Base-by-base conservation (phyloP, 768 basidiomycete species). In the Pseudohyphozyma bogoriensis region DNA sequence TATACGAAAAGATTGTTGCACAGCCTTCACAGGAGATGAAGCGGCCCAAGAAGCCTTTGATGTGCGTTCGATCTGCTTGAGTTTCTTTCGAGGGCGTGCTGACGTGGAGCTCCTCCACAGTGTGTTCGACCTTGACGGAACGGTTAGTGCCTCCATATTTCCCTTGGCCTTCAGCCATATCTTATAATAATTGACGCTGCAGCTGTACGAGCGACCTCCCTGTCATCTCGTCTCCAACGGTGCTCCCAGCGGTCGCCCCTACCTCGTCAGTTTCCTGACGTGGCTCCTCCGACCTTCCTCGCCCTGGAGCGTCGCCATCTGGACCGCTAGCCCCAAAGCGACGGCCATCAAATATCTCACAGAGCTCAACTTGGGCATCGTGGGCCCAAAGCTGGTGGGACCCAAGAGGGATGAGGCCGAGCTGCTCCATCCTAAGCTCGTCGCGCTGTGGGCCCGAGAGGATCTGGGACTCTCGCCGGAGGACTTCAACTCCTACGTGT, bases 41-140 rank as follows among this genome's bases (percentile, higher is more conserved):
- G 16, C 28, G 31, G 28, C 31, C 40, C 29, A 31, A 28, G 29
- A 6, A 29, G 24, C 47, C 47, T 4, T 31, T 50, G 29, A 31
- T 50, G 47, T 50, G 29, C 3, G 47, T 26, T 32, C 29, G 6
- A 31, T 10, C 29, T 50, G 16, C 5, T 18, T 49, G n/a, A n/a
- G n/a, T n/a, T n/a, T n/a, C n/a, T n/a, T n/a, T n/a, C n/a, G n/a
- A n/a, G n/a, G n/a, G n/a, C n/a, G 15, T 47, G 46, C 46, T 47
- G 46, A 47, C 24, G 3, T 37, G 4, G 7, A 16, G 10, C 26
- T 22, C 50, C 4, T 10, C 10, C 50, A 36, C 26, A 26, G 58
- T n/a, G 40, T 65, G 1, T 62, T 65, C n/a, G 64, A 65, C 26
- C 45, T 65, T 3, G 64, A 65, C 40, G 64, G 64, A 2, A 65